Conservation (phyloP, 2,329 filamentous ascomycete species). For the Balansia obtecta region DNA sequence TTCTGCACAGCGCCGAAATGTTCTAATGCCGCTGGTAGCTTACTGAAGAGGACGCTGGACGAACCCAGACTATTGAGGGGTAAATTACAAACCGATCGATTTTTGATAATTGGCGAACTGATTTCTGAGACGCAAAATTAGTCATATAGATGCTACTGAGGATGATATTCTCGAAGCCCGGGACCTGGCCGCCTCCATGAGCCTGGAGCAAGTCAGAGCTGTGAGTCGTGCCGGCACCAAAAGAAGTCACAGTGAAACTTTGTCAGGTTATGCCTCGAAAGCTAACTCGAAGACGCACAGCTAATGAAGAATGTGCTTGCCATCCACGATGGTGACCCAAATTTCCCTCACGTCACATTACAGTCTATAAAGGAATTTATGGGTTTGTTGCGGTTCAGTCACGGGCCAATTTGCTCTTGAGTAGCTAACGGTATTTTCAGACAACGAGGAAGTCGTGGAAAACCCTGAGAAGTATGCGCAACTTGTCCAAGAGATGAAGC, state of each 20-base stretch:
- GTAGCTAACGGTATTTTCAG: slow-evolving; percentile 6
- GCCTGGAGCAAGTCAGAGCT: slow-evolving; percentile 20
- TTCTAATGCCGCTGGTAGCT: background rate
- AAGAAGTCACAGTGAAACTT: too few relatives aligned
- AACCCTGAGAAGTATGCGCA: slow-evolving; percentile 25
- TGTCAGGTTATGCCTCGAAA: too few relatives aligned
- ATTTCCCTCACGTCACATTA: slow-evolving; percentile 23
- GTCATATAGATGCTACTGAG: slow-evolving; percentile 25
- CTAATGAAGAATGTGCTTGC: slow-evolving; percentile 22
- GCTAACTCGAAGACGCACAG: slow-evolving; percentile 9
- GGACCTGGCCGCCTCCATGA: slow-evolving; percentile 22
- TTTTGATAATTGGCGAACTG: background rate
- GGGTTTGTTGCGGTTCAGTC: slow-evolving; percentile 11
- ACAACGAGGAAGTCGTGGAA: slow-evolving; percentile 18
- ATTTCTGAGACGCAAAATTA: background rate
- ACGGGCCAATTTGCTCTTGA: background rate
- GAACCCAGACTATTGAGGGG: background rate
- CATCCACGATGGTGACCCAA: slow-evolving; percentile 24
- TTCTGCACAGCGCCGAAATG: background rate
- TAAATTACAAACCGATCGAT: background rate
- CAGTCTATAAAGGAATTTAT: slow-evolving; percentile 25
- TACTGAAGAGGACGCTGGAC: background rate
- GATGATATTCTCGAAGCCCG: slow-evolving; percentile 32
- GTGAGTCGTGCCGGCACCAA: slow-evolving; percentile 9
- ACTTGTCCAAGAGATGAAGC: slow-evolving; percentile 38